phyloP scores from a whole-genome alignment of 371 early-diverging fungal species.

The Apophysomyces sp. region DNA sequence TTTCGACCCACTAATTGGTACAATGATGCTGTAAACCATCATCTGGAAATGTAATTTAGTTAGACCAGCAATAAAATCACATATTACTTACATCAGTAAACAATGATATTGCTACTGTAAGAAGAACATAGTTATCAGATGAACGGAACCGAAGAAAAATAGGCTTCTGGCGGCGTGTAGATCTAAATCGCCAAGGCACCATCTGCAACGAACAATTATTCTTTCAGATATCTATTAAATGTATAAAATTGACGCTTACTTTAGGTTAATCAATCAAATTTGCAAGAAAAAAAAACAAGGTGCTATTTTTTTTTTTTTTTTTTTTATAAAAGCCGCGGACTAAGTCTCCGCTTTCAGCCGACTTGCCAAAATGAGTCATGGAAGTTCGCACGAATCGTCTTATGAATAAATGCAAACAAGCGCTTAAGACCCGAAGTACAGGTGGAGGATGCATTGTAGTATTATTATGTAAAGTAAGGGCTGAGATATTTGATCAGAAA shows the following conservation, averaged over 20 bases:
- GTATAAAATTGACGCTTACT: background rate
- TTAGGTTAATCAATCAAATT: too few relatives aligned
- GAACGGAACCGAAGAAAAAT: background rate
- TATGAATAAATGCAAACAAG: too few relatives aligned
- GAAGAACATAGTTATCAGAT: background rate
- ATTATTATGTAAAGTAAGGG: too few relatives aligned
- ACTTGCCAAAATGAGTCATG: too few relatives aligned
- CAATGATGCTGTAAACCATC: conserved; percentile 69
- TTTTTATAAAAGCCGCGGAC: too few relatives aligned
- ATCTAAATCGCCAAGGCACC: background rate
- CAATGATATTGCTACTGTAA: background rate
- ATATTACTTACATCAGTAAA: conserved; percentile 2
- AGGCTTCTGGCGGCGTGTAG: background rate
- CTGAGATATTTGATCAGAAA: too few relatives aligned
- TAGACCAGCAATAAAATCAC: background rate
- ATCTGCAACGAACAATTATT: background rate
- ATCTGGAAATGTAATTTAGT: conserved; percentile 34
- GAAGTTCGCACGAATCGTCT: too few relatives aligned
- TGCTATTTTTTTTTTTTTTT: too few relatives aligned
- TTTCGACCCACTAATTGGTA: conserved; percentile 57
- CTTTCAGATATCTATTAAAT: background rate
- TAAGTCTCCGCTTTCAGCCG: too few relatives aligned
- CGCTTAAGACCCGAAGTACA: too few relatives aligned
- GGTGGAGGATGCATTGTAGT: too few relatives aligned
- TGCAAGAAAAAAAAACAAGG: too few relatives aligned